Percentiles rank a stretch among this genome's conserved stretches.
Evolutionary conservation across 2,329 filamentous ascomycete genomes (phyloP).

Genomic region (Ustulina deusta): DNA sequence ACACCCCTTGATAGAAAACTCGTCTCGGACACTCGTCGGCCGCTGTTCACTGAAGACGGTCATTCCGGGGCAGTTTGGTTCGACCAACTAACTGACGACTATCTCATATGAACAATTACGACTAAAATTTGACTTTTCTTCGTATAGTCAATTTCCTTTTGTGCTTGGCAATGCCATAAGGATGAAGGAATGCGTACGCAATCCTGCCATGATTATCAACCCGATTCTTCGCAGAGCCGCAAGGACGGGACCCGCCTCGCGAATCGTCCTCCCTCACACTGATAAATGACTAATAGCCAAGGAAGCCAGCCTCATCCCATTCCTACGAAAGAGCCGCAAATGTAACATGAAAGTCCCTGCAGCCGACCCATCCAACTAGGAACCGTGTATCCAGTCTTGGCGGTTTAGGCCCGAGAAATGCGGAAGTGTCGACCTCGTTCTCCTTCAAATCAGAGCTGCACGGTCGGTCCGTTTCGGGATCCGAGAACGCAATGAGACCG

Average conservation of each 20-base stretch:
- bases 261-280: not conserved
- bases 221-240: slow-evolving; percentile 20
- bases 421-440: slow-evolving; percentile 10
- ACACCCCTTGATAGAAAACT: not conserved
- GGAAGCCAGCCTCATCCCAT: slow-evolving; percentile 23
- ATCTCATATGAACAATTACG: not conserved
- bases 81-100: not conserved
- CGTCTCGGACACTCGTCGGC: not conserved
- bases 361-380: slow-evolving; percentile 11
- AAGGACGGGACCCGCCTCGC: slow-evolving; percentile 8
- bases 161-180: not conserved
- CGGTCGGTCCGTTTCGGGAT: slow-evolving; percentile 20
- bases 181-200: not conserved
- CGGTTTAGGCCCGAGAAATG: slow-evolving; percentile 3
- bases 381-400: slow-evolving; percentile 6
- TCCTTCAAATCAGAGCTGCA: slow-evolving; percentile 22
- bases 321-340: slow-evolving; percentile 35
- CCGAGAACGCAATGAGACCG: not conserved
- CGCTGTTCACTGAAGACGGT: not conserved
- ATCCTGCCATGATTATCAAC: slow-evolving; percentile 3
- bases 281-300: slow-evolving; percentile 24
- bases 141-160: not conserved
- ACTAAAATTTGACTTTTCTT: not conserved
- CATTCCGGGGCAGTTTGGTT: not conserved
- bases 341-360: slow-evolving; percentile 21